Base-by-base conservation (phyloP, 202 grass and related monocot genomes). In the Carex sylvatica region DNA sequence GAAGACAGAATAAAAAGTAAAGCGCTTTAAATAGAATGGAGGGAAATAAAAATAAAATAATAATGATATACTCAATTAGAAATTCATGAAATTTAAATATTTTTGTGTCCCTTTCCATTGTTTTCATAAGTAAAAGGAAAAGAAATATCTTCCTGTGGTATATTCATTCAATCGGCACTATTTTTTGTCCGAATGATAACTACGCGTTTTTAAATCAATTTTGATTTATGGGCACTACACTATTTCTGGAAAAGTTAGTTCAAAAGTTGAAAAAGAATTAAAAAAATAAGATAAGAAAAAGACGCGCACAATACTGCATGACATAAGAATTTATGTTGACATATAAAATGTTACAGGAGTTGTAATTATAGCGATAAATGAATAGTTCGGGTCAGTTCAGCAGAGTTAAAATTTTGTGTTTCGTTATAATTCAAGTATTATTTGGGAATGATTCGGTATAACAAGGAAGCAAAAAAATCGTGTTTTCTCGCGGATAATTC, bases 121-220 rank as follows among this genome's bases (percentile, higher is more conserved):
- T 20, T 82, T 82, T 82, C 80, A 82, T 1, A 51, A 69, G 7
- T 40, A 81, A 52, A 81, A 67, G 61, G 36, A 63, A 80, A 55
- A 3, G 11, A 47, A 54, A 28, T 82, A 64, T 68, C 61, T 54
- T 66, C 9, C 2, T 54, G 15, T 49, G 15, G 18, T 52, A 28
- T 26, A 55, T 46, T 68, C 62, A 52, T 53, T 7, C 15, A 8
- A 26, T 9, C 30, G 20, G 58, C 76, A 26, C 42, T 69, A 66
- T 46, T 49, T 68, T 47, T 52, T 52, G 42, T 74, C n/a, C 9
- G 18, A 52, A 12, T 36, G 40, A 66, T 23, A 69, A 69, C 23
- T 66, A 82, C 73, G 13, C 56, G 73, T 15, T 58, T 76, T 55
- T 2, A 28, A 13, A 74, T 53, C 49, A 16, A 35, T 76, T 76